Evolutionary conservation across 163 green algal species (phyloP), one percentile per base, ranked within the genome.

Genomic region (Trebouxia gelatinosa): DNA sequence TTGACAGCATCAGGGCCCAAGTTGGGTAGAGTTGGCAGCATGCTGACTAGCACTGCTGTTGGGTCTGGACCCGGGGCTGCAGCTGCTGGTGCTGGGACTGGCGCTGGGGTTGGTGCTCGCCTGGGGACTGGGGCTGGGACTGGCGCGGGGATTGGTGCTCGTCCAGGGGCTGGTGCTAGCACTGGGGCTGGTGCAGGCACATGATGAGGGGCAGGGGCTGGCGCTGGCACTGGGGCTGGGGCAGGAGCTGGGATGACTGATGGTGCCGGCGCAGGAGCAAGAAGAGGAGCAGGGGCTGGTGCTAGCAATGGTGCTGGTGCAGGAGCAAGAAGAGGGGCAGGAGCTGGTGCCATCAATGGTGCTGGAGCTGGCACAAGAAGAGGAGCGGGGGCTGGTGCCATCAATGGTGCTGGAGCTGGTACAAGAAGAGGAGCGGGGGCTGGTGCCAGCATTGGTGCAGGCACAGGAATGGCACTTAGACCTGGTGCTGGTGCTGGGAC

Each of bases 401-500:
- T 21, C 0, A 21, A 34, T 34, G 62, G 64, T 0, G 64, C 64
- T 37, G 64, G 64, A 3, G 43, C 43, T 54, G 64, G 35, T 19
- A n/a, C n/a, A 70, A 40, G 34, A 57, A 35, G 54, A 39, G 72
- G 51, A 17, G 50, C 72, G 38, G 50, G 61, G 57, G 37, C 72
- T 28, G 50, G 72, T 38, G 28, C 72, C 34, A 50, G 50, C 31
- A 23, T 35, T 50, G 72, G 72, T 37, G 72, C 51, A n/a, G 72
- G 72, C 34, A 19, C 32, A 35, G 50, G 72, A 37, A 51, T 51
- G 68, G 35, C 2, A 2, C 23, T 54, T 54, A 72, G 72, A 37
- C 21, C 50, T 70, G 72, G 51, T 78, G 72, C 50, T 38, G 72
- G 51, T 3, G 72, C 72, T 58, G 72, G 35, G 57, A 34, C 64